Base-by-base conservation (phyloP, 441 rosid species). In the Theobroma grandiflorum region DNA sequence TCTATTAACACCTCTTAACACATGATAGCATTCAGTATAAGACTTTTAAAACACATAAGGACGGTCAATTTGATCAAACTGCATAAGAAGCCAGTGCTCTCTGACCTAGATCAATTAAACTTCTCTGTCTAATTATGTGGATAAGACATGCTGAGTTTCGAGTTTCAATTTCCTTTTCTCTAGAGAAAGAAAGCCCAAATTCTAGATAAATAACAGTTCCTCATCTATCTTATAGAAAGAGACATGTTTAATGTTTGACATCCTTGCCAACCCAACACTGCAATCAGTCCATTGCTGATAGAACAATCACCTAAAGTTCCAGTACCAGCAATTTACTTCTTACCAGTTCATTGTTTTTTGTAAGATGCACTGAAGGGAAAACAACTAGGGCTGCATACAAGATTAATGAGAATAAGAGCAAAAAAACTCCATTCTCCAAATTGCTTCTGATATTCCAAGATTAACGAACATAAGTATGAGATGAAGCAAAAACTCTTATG, bases 401-500 rank as follows among this genome's bases (percentile, higher is more conserved):
- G 8, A 61, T 59, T 59, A 18, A 12, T 12, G 16, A 12, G 3
- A 50, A 50, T 12, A 50, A 4, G 14, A 50, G 53, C 18, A 50
- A 50, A 50, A 18, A 50, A 12, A 50, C 53, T 50, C 52, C 52
- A 47, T 47, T 10, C 15, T 47, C 52, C 9, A 8, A 47, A 10
- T 47, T 10, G 53, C 16, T 52, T 52, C n/a, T 52, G 58, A 18
- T 52, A 16, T 52, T 52, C 58, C 8, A 50, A 57, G 31, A 20
- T 55, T 57, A 3, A 7, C 20, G 20, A 57, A 2, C 31, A 20
- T 20, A 20, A 2, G 1, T 57, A 20, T 4, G 1, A 57, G 67
- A 33, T 62, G 67, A 62, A 62, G n/a, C 8, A 33, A 33, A 59
- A 59, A 59, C 64, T 59, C 64, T 59, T 59, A 22, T 59, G 64